Evolutionary conservation across 2,329 filamentous ascomycete species (phyloP), one percentile per base, ranked within the genome.

Genomic region (Fusarium agapanthi): DNA sequence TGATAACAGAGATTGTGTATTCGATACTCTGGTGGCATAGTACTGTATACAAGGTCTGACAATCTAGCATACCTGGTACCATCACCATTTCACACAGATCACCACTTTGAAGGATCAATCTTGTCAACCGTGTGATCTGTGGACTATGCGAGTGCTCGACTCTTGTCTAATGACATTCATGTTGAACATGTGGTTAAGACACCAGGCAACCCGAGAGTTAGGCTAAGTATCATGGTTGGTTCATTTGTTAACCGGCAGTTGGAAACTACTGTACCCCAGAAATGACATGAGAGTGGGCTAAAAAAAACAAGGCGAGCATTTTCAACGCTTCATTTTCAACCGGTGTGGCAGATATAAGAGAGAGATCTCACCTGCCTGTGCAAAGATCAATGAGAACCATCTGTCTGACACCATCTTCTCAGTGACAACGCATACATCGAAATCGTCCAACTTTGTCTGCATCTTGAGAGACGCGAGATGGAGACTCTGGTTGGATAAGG

Each of bases 361-460:
- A 61, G 37, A 69, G 54, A 71, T 45, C 67, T 71, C 47, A 64
- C 65, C 65, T 65, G 38, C 60, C 28, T 69, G 47, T 15, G 26
- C 37, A 45, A 57, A 70, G 57, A 60, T 44, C 61, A 73, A 61
- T 51, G 35, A 47, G 58, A 53, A 43, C 37, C 43, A 24, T 37
- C 41, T 38, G 58, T 45, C 63, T 34, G 67, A 74, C 71, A 73
- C 67, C 71, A 61, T 74, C 67, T 74, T 62, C 41, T 26, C 30
- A 26, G 53, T 68, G 71, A 72, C 71, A 73, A 73, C 71, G 55
- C 71, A 73, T 68, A 48, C 62, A 65, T 74, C 68, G 43, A 68
- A 65, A 67, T 64, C 38, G 71, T 72, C 63, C 71, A 65, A 73
- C 67, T 53, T 54, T 32, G 50, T 41, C 67, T 74, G 62, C 67